phyloP scores from a whole-genome alignment of 768 basidiomycete genomes.

The Dictyophora rubrovolvata region DNA sequence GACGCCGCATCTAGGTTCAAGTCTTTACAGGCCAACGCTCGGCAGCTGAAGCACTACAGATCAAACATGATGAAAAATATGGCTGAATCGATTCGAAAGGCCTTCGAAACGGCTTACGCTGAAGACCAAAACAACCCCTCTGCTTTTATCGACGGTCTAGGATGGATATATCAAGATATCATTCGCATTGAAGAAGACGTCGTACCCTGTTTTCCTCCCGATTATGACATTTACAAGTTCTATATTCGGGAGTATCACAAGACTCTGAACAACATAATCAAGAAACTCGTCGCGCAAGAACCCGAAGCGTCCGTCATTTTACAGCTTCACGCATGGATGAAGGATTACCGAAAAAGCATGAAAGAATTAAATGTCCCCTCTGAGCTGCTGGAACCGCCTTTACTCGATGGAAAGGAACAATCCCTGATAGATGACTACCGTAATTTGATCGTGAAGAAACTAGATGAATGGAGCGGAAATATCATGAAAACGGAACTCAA shows the following conservation, averaged over 20 bases:
- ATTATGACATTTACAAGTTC: slow-evolving; percentile 79
- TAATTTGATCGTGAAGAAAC: slow-evolving; percentile 82
- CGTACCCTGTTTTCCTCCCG: slow-evolving; percentile 82
- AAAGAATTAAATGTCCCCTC: slow-evolving; percentile 80
- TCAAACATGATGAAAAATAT: slow-evolving; percentile 80
- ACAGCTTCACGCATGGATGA: slow-evolving; percentile 84
- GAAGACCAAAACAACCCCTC: slow-evolving; percentile 54
- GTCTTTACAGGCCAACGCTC: slow-evolving; percentile 87
- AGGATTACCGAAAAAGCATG: slow-evolving; percentile 93
- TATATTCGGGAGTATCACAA: slow-evolving; percentile 88
- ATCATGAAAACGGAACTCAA: slow-evolving; percentile 84
- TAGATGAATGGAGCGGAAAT: slow-evolving; percentile 95
- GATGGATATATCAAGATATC: slow-evolving; percentile 93
- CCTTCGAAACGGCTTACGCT: slow-evolving; percentile 59
- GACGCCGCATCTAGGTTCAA: slow-evolving; percentile 91
- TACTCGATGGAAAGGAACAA: slow-evolving; percentile 94
- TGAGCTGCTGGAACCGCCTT: slow-evolving; percentile 75
- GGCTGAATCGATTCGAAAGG: slow-evolving; percentile 59
- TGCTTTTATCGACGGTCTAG: slow-evolving; percentile 64
- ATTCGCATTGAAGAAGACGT: slow-evolving; percentile 87
- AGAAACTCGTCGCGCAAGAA: slow-evolving; percentile 55
- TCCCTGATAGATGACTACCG: slow-evolving; percentile 92
- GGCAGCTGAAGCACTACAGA: slow-evolving; percentile 91
- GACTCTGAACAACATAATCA: slow-evolving; percentile 64
- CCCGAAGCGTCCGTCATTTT: slow-evolving; percentile 86